Conservation (phyloP, 2,329 filamentous ascomycete species). For the Aspergillus carbonarius region DNA sequence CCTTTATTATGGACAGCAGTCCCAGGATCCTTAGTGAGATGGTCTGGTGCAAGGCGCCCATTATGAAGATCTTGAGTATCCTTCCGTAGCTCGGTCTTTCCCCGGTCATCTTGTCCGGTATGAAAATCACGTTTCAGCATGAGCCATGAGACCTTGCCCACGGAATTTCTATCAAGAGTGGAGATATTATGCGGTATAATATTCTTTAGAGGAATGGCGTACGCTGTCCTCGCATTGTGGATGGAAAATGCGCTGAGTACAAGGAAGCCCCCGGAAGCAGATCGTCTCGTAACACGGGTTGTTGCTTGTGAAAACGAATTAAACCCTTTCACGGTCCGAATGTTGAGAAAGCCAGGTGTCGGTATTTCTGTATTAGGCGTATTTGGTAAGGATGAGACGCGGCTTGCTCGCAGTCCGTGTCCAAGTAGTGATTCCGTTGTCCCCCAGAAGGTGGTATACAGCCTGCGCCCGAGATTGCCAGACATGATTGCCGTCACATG, state of each 20-base stretch:
- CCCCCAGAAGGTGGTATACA: conserved; percentile 48
- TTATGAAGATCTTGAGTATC: conserved; percentile 17
- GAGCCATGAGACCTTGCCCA: conserved; percentile 19
- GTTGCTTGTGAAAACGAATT: conserved; percentile 25
- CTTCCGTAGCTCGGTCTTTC: conserved; percentile 17
- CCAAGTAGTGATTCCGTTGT: conserved; percentile 35
- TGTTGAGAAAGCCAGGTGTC: conserved; percentile 14
- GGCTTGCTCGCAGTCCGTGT: conserved; percentile 27
- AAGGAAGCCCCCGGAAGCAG: conserved; percentile 57
- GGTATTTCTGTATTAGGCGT: conserved; percentile 14
- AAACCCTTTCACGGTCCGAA: conserved; percentile 18
- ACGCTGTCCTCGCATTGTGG: conserved; percentile 32
- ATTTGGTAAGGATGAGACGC: conserved; percentile 21
- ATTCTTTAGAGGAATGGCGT: conserved; percentile 31
- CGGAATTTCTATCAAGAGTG: conserved; percentile 18
- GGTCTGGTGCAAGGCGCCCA: conserved; percentile 9
- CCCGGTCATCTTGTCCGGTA: conserved; percentile 24
- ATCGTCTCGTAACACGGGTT: conserved; percentile 50
- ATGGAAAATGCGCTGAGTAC: conserved; percentile 47
- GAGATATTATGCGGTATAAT: conserved; percentile 27
- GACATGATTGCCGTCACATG: conserved; percentile 50
- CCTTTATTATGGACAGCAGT: conserved; percentile 12
- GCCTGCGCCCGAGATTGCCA: conserved; percentile 46
- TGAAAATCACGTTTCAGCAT: conserved; percentile 34
- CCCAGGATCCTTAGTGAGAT: conserved; percentile 5